phyloP scores from a whole-genome alignment of 805 yeast species.

The Yarrowia sp. region DNA sequence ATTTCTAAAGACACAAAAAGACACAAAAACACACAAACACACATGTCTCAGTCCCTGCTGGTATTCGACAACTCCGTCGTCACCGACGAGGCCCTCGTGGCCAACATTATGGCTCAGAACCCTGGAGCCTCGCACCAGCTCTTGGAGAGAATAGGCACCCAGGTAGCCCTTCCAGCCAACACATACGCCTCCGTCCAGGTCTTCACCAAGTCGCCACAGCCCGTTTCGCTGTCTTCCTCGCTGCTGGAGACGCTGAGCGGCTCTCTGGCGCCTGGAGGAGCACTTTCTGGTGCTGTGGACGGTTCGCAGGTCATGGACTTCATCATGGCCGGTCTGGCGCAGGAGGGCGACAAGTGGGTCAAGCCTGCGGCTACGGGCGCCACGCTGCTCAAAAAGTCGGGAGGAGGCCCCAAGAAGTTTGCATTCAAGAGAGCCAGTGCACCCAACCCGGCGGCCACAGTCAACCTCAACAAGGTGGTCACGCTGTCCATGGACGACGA shows the following conservation, averaged over 20 bases:
- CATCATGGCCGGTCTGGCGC: constrained; percentile 59
- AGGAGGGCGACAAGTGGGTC: constrained; percentile 50
- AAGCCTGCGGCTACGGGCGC: constrained; percentile 47
- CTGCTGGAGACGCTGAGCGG: constrained; percentile 36
- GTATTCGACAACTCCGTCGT: constrained; percentile 27
- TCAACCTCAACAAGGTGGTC: constrained; percentile 40
- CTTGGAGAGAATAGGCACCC: constrained; percentile 40
- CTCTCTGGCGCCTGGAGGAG: constrained; percentile 38
- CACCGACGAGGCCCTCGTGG: constrained; percentile 21
- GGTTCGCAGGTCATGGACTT: constrained; percentile 48
- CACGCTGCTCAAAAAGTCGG: constrained; percentile 33
- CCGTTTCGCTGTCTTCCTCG: constrained; percentile 30
- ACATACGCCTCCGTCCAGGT: constrained; percentile 36
- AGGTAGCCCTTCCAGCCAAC: constrained; percentile 37
- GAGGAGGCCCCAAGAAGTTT: constrained; percentile 31
- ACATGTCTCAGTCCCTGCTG: constrained; percentile 23
- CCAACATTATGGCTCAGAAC: constrained; percentile 2
- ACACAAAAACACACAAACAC: neutral
- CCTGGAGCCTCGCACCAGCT: constrained; percentile 37
- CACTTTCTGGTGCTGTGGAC: constrained; percentile 36
- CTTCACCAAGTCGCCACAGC: constrained; percentile 31
- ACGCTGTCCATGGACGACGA: constrained; percentile 48
- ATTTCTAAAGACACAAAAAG: too few species aligned
- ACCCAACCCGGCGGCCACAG: constrained; percentile 31
- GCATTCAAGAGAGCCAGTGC: constrained; percentile 38